Evolutionary conservation across 129 eudicot genomes (phyloP), one percentile per base, ranked within the genome.

Genomic region (Lonicera japonica): DNA sequence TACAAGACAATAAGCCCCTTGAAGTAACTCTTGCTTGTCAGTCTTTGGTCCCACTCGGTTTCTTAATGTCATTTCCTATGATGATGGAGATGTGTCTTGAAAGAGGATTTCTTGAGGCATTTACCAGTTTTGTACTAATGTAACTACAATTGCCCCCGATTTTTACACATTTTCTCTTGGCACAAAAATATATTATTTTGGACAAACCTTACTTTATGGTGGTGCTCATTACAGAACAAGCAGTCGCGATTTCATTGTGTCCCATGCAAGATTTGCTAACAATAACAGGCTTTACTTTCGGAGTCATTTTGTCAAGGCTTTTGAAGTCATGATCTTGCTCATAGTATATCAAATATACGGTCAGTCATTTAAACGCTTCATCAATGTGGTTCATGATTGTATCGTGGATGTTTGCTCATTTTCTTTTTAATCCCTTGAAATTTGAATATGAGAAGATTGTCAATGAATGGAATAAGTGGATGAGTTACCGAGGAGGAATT

Each of bases 1-100:
- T 91, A 51, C 63, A 72, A 18, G 83, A 76, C 77, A 82, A 92
- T 34, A 80, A 85, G 74, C 81, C 98, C 22, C 91, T 92, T 62
- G 96, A 92, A 78, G 96, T 87, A 25, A 95, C 98, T 53, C 91
- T 92, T 18, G 96, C 96, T 54, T 92, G 96, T 36, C 96, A 87
- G 56, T 92, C 98, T 20, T 76, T 87, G 29, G 95, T 92, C 53
- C 98, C 87, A 72, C 82, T 87, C 54, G 98, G 98, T 1, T 64
- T 92, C 58, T 68, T 92, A 36, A 84, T 92, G 91, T 94, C 96
- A 17, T 78, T 92, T 66, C 98, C 98, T n/a, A 92, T 92, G 98
- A 78, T 92, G 77, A 85, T 92, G 98, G 98, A 92, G 75, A 92
- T 92, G 50, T 95, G 98, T 39, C 84, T 92, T 11, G 98, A 92